A percentile compares a stretch with the other conserved stretches of the same genome.
Conservation (phyloP, 805 yeast species). For the Brettanomyces sp. region DNA sequence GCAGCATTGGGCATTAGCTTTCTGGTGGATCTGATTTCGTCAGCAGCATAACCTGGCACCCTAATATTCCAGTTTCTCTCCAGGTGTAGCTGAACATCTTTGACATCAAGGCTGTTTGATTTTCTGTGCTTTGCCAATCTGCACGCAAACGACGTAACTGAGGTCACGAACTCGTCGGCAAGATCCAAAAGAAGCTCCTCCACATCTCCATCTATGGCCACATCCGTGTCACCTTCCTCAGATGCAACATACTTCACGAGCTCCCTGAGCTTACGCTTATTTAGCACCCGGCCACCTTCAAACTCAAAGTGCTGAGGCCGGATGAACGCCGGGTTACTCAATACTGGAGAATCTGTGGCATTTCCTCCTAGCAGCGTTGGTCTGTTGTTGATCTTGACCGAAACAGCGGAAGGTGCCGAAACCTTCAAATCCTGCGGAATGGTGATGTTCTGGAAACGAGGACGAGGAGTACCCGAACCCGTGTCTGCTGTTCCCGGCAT, state of each 20-base stretch:
- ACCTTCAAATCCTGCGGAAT: constrained; percentile 64
- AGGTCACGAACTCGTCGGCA: constrained; percentile 90
- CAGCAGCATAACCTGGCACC: constrained; percentile 87
- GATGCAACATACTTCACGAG: constrained; percentile 73
- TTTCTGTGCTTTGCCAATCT: constrained; percentile 91
- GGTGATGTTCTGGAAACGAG: constrained; percentile 57
- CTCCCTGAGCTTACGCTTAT: constrained; percentile 84
- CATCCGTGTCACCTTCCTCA: constrained; percentile 86
- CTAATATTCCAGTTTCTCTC: constrained; percentile 93
- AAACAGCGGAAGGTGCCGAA: constrained; percentile 54
- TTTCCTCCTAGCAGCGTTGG: constrained; percentile 83
- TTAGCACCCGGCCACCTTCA: constrained; percentile 72
- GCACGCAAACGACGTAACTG: constrained; percentile 90
- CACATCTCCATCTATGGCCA: constrained; percentile 89
- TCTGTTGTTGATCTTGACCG: constrained; percentile 51
- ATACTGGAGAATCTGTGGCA: constrained; percentile 59
- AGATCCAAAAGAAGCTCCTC: constrained; percentile 84
- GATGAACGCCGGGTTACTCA: constrained; percentile 67
- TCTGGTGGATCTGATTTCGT: constrained; percentile 73
- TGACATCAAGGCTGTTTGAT: constrained; percentile 75
- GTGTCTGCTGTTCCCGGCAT: background rate
- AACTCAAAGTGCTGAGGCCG: constrained; percentile 78
- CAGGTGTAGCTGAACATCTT: constrained; percentile 84
- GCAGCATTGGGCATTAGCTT: constrained; percentile 58
- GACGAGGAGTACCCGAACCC: constrained; percentile 29